A percentile compares a stretch with the other conserved stretches of the same genome.
These are phyloP conservation scores for Spizellomyces sp. DNA, from an alignment of 192 early-diverging fungal species.

Conservation along the genomic window DNA sequence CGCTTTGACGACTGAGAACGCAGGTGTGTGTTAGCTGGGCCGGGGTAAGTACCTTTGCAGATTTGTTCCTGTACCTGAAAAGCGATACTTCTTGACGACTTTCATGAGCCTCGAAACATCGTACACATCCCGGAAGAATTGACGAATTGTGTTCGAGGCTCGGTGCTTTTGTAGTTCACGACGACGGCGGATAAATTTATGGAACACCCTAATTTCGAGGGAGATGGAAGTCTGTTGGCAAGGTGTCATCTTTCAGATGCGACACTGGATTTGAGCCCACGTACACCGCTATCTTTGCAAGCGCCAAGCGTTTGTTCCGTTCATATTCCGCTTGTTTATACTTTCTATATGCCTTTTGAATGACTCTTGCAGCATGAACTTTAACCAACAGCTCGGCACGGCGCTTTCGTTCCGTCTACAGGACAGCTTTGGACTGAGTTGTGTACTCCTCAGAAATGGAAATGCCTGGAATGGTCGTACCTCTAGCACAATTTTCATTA, in stretches of 20 bases:
- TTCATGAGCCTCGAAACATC: conserved; percentile 61
- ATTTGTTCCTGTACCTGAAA: conserved; percentile 48
- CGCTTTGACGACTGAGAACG: conserved; percentile 49
- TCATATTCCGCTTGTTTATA: conserved; percentile 28
- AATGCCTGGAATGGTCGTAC: conserved; percentile 10
- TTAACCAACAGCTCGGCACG: conserved; percentile 1
- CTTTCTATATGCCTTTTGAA: conserved; percentile 42
- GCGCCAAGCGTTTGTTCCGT: conserved; percentile 24
- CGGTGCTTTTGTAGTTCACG: conserved; percentile 36
- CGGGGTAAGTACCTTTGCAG: neutral
- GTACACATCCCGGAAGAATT: conserved; percentile 59
- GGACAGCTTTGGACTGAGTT: neutral
- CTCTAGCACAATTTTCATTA: conserved; percentile 40
- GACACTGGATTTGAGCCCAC: conserved; percentile 1
- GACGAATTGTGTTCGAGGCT: conserved; percentile 47
- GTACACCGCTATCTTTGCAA: conserved; percentile 47
- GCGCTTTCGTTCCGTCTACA: conserved; percentile 8
- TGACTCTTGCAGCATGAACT: conserved; percentile 40
- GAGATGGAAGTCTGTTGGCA: neutral
- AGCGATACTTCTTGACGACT: conserved; percentile 62
- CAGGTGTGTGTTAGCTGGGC: conserved; percentile 35
- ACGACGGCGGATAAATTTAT: conserved; percentile 38
- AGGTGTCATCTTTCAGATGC: neutral
- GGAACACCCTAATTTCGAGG: conserved; percentile 35
- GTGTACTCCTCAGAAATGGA: neutral